Evolutionary conservation across 352 stramenopile species (phyloP).

Genomic region (Thalassiosira livingstoniorum): DNA sequence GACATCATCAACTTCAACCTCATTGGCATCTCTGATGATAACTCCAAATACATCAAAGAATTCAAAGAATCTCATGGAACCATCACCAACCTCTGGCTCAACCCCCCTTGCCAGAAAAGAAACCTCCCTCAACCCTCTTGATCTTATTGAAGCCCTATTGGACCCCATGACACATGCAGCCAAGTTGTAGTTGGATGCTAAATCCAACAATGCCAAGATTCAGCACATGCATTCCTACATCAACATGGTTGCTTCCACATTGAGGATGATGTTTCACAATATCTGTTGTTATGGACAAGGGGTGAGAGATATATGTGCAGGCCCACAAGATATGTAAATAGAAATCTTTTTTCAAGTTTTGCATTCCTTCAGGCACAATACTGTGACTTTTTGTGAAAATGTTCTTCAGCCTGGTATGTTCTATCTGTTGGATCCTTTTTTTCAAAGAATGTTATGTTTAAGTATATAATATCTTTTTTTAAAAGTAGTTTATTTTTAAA

Average conservation of each 20-base stretch:
- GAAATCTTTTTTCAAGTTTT: too few species aligned
- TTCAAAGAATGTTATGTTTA: too few species aligned
- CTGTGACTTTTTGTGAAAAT: too few species aligned
- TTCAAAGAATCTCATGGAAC: constrained; percentile 90
- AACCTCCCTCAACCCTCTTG: constrained; percentile 89
- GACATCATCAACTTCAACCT: constrained; percentile 91
- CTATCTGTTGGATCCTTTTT: too few species aligned
- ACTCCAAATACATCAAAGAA: constrained; percentile 88
- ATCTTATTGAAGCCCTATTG: constrained; percentile 88
- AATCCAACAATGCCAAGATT: constrained; percentile 61
- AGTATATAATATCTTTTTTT: too few species aligned
- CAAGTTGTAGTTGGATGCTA: constrained; percentile 72
- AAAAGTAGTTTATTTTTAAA: too few species aligned
- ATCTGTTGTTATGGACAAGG: constrained; percentile 90
- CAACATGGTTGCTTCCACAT: constrained; percentile 82
- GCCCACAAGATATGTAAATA: constrained; percentile 84
- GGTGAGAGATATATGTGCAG: constrained; percentile 88
- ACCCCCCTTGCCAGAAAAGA: constrained; percentile 88
- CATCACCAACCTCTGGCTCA: constrained; percentile 88
- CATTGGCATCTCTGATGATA: constrained; percentile 84
- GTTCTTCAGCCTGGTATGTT: too few species aligned
- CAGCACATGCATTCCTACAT: constrained; percentile 67
- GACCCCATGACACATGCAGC: constrained; percentile 87
- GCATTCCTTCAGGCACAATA: too few species aligned
- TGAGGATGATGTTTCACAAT: constrained; percentile 87